These are phyloP conservation scores for Paecilomyces dactylethromorphus DNA, from an alignment of 2,329 filamentous ascomycete genomes.

Conservation along the genomic window DNA sequence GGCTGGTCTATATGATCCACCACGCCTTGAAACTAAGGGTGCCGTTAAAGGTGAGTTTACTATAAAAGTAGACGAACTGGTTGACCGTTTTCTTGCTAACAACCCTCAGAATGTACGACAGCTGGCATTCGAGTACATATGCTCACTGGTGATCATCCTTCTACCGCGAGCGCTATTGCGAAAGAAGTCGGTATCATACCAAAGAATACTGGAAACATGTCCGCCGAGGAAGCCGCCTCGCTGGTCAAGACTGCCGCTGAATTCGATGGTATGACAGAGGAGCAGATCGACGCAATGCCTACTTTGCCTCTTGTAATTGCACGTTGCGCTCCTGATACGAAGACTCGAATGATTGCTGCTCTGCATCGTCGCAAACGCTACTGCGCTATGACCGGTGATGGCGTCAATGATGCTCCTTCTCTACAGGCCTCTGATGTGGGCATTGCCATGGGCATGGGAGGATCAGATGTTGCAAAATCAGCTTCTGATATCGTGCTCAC, in stretches of 20 bases:
- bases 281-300: conserved; percentile 58
- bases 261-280: conserved; percentile 48
- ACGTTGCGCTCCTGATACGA: conserved; percentile 77
- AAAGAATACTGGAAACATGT: conserved; percentile 37
- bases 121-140: conserved; percentile 54
- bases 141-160: conserved; percentile 53
- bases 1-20: conserved; percentile 57
- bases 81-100: conserved; percentile 5
- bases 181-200: conserved; percentile 52
- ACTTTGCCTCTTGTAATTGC: conserved; percentile 76
- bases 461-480: conserved; percentile 79
- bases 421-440: conserved; percentile 76
- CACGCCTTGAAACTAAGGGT: conserved; percentile 51
- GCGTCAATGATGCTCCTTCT: conserved; percentile 80
- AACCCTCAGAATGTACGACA: conserved; percentile 37
- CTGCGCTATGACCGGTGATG: conserved; percentile 84
- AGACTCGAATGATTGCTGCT: conserved; percentile 86
- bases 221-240: conserved; percentile 39
- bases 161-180: conserved; percentile 52
- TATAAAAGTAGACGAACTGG: background rate
- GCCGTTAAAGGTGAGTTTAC: conserved; percentile 37
- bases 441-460: conserved; percentile 81
- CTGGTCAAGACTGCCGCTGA: conserved; percentile 52
- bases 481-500: conserved; percentile 57
- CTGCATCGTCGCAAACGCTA: conserved; percentile 69